A percentile compares a stretch with the other conserved stretches of the same genome.
Conservation (phyloP, 352 stramenopile species). For the Globisporangium spiculum region DNA sequence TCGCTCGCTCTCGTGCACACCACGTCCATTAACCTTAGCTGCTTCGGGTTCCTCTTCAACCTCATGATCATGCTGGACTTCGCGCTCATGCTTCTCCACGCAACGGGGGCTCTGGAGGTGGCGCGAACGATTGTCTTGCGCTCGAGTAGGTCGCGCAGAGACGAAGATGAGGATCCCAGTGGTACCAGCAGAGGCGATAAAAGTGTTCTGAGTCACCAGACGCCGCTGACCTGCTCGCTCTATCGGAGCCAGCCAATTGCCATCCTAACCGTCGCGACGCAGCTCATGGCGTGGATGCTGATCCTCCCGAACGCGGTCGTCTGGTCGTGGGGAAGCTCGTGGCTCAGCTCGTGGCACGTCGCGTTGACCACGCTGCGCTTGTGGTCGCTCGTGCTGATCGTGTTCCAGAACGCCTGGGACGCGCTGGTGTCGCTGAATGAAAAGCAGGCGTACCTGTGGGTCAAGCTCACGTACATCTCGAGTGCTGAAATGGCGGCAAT, state of each 20-base stretch:
- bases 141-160: background rate
- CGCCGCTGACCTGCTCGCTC: conserved; percentile 33
- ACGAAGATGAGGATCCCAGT: conserved; percentile 1
- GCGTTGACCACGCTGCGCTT: conserved; percentile 33
- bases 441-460: conserved; percentile 32
- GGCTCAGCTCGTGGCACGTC: conserved; percentile 27
- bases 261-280: conserved; percentile 22
- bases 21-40: conserved; percentile 6
- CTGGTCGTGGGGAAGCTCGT: conserved; percentile 32
- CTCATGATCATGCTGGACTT: conserved; percentile 19
- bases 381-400: conserved; percentile 31
- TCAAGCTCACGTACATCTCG: conserved; percentile 28
- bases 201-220: conserved; percentile 9
- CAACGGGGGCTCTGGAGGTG: conserved; percentile 22
- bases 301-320: conserved; percentile 43
- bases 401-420: conserved; percentile 28
- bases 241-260: conserved; percentile 34
- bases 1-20: conserved; percentile 1
- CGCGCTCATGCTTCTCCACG: conserved; percentile 25
- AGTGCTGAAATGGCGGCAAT: conserved; percentile 29
- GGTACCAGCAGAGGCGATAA: conserved; percentile 12
- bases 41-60: conserved; percentile 10
- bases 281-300: conserved; percentile 50
- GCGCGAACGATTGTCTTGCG: conserved; percentile 14
- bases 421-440: conserved; percentile 30